Evolutionary conservation across 495 filamentous ascomycete species (phyloP).

Genomic region (Apiosordaria backusii): DNA sequence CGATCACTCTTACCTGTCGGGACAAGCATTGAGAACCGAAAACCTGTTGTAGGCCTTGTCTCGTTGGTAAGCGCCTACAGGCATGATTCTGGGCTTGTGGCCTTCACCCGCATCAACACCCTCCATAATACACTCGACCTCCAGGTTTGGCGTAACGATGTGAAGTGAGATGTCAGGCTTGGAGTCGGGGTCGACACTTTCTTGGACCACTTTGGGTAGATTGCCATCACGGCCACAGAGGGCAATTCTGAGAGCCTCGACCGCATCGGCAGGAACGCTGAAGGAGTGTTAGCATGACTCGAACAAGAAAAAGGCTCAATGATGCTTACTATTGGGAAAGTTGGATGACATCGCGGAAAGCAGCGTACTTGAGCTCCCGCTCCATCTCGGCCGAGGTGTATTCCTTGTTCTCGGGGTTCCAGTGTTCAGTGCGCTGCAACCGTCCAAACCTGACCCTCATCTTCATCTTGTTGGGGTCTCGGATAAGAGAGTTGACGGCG

Average conservation of each 20-base stretch:
- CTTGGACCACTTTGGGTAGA: background rate
- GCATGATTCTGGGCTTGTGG: conserved; percentile 1
- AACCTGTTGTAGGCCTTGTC: conserved; percentile 22
- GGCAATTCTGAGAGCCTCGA: conserved; percentile 1
- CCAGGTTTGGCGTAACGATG: background rate
- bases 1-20: conserved; percentile 37
- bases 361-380: background rate
- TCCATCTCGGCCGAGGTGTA: conserved; percentile 51
- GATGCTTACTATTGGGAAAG: background rate
- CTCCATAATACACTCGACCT: background rate
- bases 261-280: background rate
- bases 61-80: background rate
- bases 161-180: background rate
- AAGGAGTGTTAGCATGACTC: background rate
- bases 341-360: background rate
- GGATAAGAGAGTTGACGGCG: conserved; percentile 5
- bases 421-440: conserved; percentile 44
- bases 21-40: conserved; percentile 34
- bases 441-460: conserved; percentile 58
- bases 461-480: conserved; percentile 26
- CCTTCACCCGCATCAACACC: background rate
- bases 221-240: background rate
- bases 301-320: background rate
- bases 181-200: background rate
- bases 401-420: conserved; percentile 32